Evolutionary conservation across 1,139 yeast species (phyloP), one percentile per base, ranked within the genome.

Genomic region (Suhomyces atakaporum): DNA sequence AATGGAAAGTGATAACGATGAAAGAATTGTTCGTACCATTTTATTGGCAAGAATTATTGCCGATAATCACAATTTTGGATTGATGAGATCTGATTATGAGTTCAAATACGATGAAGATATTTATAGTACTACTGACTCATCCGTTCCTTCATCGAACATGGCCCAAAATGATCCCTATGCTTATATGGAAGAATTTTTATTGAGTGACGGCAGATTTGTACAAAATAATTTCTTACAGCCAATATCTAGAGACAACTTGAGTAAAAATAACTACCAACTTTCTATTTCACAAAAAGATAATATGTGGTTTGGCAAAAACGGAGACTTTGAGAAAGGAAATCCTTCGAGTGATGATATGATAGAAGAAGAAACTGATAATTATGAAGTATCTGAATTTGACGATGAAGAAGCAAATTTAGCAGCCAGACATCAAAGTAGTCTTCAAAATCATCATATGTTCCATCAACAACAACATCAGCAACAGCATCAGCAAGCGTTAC

Each of bases 21-120:
- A 71, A 36, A 58, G 85, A 44, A 68, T 73, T 15, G 60, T 75
- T 5, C 61, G 86, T 40, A 69, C 79, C 10, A 52, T 77, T 4
- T 54, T 79, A 13, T 60, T 80, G 43, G 77, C 79, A 0, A 54
- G 74, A 26, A 57, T 64, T 25, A 58, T 81, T 19, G 76, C 84
- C 4, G 77, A 77, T 38, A 58, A 65, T 33, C 74, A 65, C 49
- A 36, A 30, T 10, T 78, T 76, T 54, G 86, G 85, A 1, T 54
- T 81, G 14, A 60, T 69, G 5, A 60, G 78, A 43, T 63, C 72
- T 2, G 62, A 52, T 10, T 66, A 66, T 19, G 68, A 69, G 16
- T 78, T 78, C 57, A 69, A 66, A 38, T 75, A 62, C 46, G 68
- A 65, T 35, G 57, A 56, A 30, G 39, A 42, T 10, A 43, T 54